These are phyloP conservation scores for Talaromyces sp. DNA, from an alignment of 2,329 filamentous ascomycete genomes.

Conservation along the genomic window DNA sequence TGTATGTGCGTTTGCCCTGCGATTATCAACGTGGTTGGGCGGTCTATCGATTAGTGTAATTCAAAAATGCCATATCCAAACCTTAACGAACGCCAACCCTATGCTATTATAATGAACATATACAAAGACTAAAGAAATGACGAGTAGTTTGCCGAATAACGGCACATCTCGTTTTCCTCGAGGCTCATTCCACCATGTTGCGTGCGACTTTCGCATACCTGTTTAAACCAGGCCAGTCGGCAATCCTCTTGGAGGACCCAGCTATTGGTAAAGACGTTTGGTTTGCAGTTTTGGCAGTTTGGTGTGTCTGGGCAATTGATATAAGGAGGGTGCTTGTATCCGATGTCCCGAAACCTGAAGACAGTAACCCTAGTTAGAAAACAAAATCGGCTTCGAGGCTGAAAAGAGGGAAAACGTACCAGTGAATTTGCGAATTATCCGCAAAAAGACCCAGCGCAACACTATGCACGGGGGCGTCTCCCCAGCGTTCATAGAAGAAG, in stretches of 20 bases:
- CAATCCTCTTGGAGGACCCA: conserved; percentile 90
- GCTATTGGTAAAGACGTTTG: conserved; percentile 73
- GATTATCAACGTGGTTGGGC: background rate
- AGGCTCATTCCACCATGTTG: background rate
- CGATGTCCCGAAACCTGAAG: conserved; percentile 93
- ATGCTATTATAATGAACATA: background rate
- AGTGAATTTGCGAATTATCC: conserved; percentile 84
- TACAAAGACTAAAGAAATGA: background rate
- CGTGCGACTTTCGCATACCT: conserved; percentile 41
- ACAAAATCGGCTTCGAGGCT: background rate
- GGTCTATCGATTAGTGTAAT: background rate
- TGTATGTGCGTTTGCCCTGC: background rate
- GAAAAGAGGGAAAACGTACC: conserved; percentile 50
- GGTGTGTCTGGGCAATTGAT: conserved; percentile 97
- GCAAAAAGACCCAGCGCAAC: conserved; percentile 90
- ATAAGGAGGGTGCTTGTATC: conserved; percentile 96
- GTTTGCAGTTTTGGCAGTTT: conserved; percentile 80
- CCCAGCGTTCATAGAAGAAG: conserved; percentile 99
- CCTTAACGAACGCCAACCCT: background rate
- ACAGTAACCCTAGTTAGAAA: background rate
- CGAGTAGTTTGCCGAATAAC: background rate
- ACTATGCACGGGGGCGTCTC: conserved; percentile 93
- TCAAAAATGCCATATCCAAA: background rate
- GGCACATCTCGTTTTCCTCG: conserved; percentile 9
- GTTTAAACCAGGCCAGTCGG: conserved; percentile 96